phyloP scores from a whole-genome alignment of 2,329 filamentous ascomycete species.

The Colletotrichum spinosum region DNA sequence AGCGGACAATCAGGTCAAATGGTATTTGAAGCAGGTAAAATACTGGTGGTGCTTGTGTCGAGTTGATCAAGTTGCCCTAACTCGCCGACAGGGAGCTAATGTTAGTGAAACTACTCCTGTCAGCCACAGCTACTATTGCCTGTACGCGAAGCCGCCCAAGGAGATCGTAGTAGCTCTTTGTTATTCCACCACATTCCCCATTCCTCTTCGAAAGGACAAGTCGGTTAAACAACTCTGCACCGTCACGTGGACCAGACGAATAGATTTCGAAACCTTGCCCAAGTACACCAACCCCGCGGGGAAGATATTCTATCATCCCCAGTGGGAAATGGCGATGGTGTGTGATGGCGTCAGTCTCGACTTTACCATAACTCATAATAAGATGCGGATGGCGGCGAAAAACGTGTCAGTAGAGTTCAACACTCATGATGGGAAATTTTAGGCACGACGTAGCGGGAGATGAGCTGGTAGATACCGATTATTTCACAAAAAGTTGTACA shows the following conservation, averaged over 20 bases:
- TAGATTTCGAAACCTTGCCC: slow-evolving; percentile 28
- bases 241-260: slow-evolving; percentile 37
- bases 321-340: slow-evolving; percentile 1
- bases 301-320: slow-evolving; percentile 8
- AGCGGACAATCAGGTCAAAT: slow-evolving; percentile 40
- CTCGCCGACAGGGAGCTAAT: slow-evolving; percentile 10
- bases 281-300: slow-evolving; percentile 34
- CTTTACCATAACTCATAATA: no score
- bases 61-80: no score
- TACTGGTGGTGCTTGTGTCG: background rate
- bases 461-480: no score
- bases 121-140: accelerated
- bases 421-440: no score
- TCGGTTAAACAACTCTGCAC: slow-evolving; percentile 37
- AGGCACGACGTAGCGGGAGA: no score
- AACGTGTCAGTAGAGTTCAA: no score
- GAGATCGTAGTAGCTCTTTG: slow-evolving; percentile 13
- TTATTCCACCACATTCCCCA: no score
- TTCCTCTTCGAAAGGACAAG: accelerated
- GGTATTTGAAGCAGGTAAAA: slow-evolving; percentile 45
- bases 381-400: no score
- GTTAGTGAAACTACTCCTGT: slow-evolving; percentile 25
- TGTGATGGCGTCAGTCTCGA: no score
- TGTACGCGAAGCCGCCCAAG: background rate
- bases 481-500: no score